Conservation (phyloP, 2,329 filamentous ascomycete species). For the Clarireedia homoeocarpa region DNA sequence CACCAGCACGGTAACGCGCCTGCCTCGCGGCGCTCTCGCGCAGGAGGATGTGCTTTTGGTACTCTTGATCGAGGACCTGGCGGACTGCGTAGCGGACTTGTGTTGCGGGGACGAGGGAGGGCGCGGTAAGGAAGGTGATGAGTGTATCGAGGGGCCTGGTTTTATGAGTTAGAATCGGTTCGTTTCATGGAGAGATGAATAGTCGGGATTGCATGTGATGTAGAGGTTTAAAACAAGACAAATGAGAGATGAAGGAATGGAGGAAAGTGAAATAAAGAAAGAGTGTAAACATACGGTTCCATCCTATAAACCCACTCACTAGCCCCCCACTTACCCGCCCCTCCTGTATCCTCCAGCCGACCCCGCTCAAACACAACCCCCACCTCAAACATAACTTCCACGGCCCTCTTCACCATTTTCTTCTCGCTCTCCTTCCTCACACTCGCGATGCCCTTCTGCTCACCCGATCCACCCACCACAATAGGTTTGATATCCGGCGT, state of each 20-base stretch:
- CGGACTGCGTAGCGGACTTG: conserved; percentile 88
- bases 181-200: no score
- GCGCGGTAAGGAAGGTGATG: conserved; percentile 63
- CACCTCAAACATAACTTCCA: conserved; percentile 74
- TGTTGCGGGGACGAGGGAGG: conserved; percentile 46
- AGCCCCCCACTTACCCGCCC: conserved; percentile 42
- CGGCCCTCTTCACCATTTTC: conserved; percentile 68
- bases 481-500: conserved; percentile 89
- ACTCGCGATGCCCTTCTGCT: conserved; percentile 62
- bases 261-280: no score
- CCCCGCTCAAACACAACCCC: conserved; percentile 76
- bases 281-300: conserved; percentile 53
- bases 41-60: conserved; percentile 61
- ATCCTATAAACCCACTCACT: conserved; percentile 80
- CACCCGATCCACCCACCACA: conserved; percentile 64
- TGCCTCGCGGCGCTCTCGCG: conserved; percentile 60
- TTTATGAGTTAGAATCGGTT: no score
- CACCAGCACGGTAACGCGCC: conserved; percentile 53
- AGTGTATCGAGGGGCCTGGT: conserved; percentile 61
- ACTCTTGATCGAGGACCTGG: conserved; percentile 88
- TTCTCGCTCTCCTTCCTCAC: conserved; percentile 85
- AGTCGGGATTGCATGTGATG: no score
- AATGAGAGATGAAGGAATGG: no score
- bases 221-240: no score
- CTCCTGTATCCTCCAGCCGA: conserved; percentile 52